These are phyloP conservation scores for Litchi chinensis DNA, from an alignment of 345 rosid genomes.

Conservation along the genomic window DNA sequence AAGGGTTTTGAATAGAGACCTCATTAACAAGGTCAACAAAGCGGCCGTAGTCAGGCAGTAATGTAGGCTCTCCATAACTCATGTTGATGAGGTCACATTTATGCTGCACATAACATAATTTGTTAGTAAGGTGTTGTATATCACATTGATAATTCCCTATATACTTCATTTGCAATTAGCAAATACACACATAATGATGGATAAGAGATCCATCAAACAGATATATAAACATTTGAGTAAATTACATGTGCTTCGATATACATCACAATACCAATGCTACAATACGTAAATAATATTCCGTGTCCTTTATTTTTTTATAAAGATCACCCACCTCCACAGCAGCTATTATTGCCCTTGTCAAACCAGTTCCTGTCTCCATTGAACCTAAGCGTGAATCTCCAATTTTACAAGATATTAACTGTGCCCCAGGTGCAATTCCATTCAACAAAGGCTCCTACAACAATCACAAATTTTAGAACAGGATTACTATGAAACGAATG, in stretches of 20 bases:
- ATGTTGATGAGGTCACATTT: slow-evolving; percentile 97
- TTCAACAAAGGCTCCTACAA: slow-evolving; percentile 85
- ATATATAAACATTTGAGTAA: slow-evolving; percentile 1
- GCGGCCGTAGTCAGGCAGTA: slow-evolving; percentile 96
- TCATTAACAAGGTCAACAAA: slow-evolving; percentile 95
- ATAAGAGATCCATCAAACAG: not conserved
- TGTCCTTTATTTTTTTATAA: not conserved
- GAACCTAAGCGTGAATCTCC: slow-evolving; percentile 94
- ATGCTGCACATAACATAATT: slow-evolving; percentile 55
- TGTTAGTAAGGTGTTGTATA: slow-evolving; percentile 9
- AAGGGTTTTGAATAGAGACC: slow-evolving; percentile 47
- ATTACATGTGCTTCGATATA: not conserved
- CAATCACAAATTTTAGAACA: slow-evolving; percentile 19
- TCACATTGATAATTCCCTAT: not conserved
- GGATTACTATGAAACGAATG: slow-evolving; percentile 11
- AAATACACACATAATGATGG: not conserved
- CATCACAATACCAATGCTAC: not conserved
- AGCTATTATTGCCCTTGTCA: slow-evolving; percentile 85
- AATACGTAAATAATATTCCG: slow-evolving; percentile 1
- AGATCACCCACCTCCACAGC: slow-evolving; percentile 76
- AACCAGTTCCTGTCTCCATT: slow-evolving; percentile 98
- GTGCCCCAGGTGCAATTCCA: slow-evolving; percentile 99
- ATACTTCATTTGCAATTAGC: not conserved
- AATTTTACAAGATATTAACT: slow-evolving; percentile 94
- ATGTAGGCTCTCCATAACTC: slow-evolving; percentile 90